Evolutionary conservation across 768 basidiomycete species (phyloP), one percentile per base, ranked within the genome.

Genomic region (Suillus placidus): DNA sequence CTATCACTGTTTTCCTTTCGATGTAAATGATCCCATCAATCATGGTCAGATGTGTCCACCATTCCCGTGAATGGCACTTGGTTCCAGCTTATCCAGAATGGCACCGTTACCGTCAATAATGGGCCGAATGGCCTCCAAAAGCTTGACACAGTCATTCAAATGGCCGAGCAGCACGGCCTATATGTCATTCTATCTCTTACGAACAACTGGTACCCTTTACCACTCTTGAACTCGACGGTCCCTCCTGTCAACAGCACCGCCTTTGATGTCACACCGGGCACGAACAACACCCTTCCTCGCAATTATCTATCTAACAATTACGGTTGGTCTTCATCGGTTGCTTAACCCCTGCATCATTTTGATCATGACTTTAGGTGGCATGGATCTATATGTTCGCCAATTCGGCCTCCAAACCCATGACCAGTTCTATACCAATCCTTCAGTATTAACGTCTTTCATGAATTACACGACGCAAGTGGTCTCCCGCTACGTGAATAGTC

Each of bases 51-150:
- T 67, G 87, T 88, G 49, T 75, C 77, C 3, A 74, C 77, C n/a
- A 77, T 86, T 67, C 87, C 87, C 9, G 70, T 76, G 61, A 82
- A 85, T 62, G 87, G 88, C 0, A 85, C 85, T 23, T 91, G 86
- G 86, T 86, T 91, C 75, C 88, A 89, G 66, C 76, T 85, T 16
- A 78, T 89, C 64, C 45, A 54, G n/a, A 85, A 91, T 64, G 85
- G 87, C 16, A 86, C 83, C 0, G 70, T 79, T 2, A 76, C 81
- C 16, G 77, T 91, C 71, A 91, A 91, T 70, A 77, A 80, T 45
- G 88, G 88, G 6, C 74, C 87, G 26, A 87, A 85, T 63, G 89
- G 89, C 56, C 78, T 90, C 60, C 85, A 87, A 65, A 87, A 84
- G 65, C 77, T 91, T 43, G 89, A 90, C 71, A 85, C 80, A 57